Evolutionary conservation across 768 basidiomycete genomes (phyloP).

Genomic region (Suillus hirtellus): DNA sequence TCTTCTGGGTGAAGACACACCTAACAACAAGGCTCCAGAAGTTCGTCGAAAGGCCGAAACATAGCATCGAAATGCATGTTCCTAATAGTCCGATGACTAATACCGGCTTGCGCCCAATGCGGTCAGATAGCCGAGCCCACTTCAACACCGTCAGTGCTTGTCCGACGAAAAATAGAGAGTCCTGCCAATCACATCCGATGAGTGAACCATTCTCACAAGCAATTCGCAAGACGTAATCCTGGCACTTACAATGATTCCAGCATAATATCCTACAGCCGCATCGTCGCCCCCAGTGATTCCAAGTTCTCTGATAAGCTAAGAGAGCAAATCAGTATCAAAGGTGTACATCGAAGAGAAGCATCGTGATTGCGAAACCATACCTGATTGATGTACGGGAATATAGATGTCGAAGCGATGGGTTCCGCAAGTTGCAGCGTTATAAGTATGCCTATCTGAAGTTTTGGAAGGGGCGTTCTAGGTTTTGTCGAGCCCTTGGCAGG

Average conservation of each 20-base stretch:
- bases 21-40: constrained; percentile 57
- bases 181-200: constrained; percentile 34
- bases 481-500: constrained; percentile 14
- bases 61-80: constrained; percentile 49
- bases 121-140: constrained; percentile 65
- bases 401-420: constrained; percentile 46
- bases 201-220: not conserved
- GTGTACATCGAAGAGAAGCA: not conserved
- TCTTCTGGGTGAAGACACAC: constrained; percentile 27
- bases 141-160: constrained; percentile 60
- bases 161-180: constrained; percentile 61
- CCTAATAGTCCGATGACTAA: constrained; percentile 56
- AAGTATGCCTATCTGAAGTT: constrained; percentile 44
- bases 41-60: constrained; percentile 62
- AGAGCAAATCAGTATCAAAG: not conserved
- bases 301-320: constrained; percentile 61
- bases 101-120: constrained; percentile 62
- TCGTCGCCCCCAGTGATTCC: constrained; percentile 64
- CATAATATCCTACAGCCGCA: constrained; percentile 67
- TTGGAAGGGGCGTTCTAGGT: constrained; percentile 43
- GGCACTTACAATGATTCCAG: constrained; percentile 55
- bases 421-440: constrained; percentile 46
- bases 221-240: not conserved
- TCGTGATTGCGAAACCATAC: constrained; percentile 18
- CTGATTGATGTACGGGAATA: constrained; percentile 54